Conservation (phyloP, 257 asterid species). For the Forsythia viridissima region DNA sequence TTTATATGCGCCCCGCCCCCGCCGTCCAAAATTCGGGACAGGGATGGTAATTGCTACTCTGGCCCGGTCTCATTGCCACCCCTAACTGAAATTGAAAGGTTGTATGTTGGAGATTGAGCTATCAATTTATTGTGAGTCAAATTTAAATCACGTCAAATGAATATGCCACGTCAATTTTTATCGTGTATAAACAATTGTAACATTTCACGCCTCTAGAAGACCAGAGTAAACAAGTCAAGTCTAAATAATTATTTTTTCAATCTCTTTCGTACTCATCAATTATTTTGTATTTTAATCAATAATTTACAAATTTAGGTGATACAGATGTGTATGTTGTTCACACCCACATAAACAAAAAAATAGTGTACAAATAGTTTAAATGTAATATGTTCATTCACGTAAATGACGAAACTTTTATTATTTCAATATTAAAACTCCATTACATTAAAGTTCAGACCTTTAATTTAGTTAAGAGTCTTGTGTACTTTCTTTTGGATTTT, state of each 20-base stretch:
- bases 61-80: no score
- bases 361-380: background rate
- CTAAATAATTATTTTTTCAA: background rate
- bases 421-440: background rate
- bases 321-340: background rate
- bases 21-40: no score
- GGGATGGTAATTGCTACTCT: no score
- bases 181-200: no score
- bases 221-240: background rate
- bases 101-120: no score
- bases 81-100: no score
- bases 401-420: background rate
- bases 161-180: no score
- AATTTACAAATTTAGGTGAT: background rate
- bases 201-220: no score
- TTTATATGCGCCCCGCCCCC: no score
- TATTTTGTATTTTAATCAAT: background rate
- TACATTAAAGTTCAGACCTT: background rate
- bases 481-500: background rate
- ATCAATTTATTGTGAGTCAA: no score
- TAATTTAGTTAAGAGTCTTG: background rate
- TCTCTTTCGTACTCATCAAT: background rate
- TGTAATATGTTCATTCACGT: background rate
- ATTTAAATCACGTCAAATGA: no score
- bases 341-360: background rate